phyloP scores from a whole-genome alignment of 2,329 filamentous ascomycete species.

The Didymella arachidicola region DNA sequence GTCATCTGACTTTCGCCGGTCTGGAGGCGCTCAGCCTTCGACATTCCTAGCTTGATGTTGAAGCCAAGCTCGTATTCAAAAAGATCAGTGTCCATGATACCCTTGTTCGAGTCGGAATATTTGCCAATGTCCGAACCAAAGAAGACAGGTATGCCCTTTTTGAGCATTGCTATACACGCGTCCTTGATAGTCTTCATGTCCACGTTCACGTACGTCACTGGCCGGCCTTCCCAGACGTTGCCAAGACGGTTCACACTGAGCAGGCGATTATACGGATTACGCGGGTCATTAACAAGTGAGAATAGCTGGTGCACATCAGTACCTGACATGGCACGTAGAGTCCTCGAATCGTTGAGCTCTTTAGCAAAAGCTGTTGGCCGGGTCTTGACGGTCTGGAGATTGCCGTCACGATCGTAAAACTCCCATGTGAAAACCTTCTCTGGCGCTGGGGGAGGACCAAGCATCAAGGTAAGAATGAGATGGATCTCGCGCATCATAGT shows the following conservation, averaged over 20 bases:
- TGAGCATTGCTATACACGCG: conserved; percentile 78
- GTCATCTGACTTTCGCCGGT: conserved; percentile 85
- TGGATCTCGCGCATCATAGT: conserved; percentile 83
- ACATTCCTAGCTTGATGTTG: conserved; percentile 75
- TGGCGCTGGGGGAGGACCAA: conserved; percentile 78
- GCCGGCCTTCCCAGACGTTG: conserved; percentile 79
- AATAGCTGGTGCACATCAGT: conserved; percentile 73
- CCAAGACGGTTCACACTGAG: conserved; percentile 81
- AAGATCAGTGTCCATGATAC: conserved; percentile 81
- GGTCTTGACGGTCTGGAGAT: conserved; percentile 67
- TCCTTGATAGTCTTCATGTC: conserved; percentile 75
- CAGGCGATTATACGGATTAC: conserved; percentile 74
- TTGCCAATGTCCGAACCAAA: conserved; percentile 90
- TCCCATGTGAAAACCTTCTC: conserved; percentile 79
- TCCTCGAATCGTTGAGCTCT: conserved; percentile 68
- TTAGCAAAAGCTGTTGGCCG: conserved; percentile 76
- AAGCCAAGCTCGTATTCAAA: conserved; percentile 86
- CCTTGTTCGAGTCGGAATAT: conserved; percentile 71
- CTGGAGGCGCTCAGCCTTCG: conserved; percentile 76
- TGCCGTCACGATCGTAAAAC: conserved; percentile 74
- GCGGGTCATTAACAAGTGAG: conserved; percentile 84
- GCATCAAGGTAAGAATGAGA: conserved; percentile 78
- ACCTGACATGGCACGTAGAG: conserved; percentile 64
- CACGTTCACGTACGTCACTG: conserved; percentile 84
- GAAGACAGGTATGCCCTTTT: conserved; percentile 81